A percentile compares a stretch with the other conserved stretches of the same genome.
These are phyloP conservation scores for Neocucurbitaria cava DNA, from an alignment of 2,329 filamentous ascomycete genomes.

Conservation along the genomic window DNA sequence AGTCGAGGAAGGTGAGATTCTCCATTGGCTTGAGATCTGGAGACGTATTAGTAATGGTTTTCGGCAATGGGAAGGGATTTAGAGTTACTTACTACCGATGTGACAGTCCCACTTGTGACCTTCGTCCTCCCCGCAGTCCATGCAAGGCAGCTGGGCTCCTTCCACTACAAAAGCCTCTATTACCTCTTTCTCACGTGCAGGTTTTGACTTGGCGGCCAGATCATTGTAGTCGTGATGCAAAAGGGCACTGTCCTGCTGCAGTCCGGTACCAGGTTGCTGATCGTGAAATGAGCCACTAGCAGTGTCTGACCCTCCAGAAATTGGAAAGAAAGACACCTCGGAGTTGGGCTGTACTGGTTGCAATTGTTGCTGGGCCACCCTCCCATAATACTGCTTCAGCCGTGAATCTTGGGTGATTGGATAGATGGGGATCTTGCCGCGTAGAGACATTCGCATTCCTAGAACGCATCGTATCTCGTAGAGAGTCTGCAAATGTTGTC, in stretches of 20 bases:
- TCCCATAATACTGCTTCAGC: slow-evolving; percentile 11
- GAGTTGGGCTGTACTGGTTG: not conserved
- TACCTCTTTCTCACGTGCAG: not conserved
- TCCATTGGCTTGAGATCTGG: slow-evolving; percentile 14
- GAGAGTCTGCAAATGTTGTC: slow-evolving; percentile 17
- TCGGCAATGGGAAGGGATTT: not conserved
- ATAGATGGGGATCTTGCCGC: slow-evolving; percentile 21
- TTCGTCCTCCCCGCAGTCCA: slow-evolving; percentile 30
- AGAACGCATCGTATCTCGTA: slow-evolving; percentile 19
- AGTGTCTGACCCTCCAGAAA: not conserved
- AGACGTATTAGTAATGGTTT: not conserved
- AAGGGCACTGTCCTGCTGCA: not conserved
- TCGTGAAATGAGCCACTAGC: not conserved
- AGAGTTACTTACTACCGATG: slow-evolving; percentile 26
- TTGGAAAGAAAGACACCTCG: not conserved
- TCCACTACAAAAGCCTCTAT: too few relatives aligned
- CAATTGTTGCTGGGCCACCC: not conserved
- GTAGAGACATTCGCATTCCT: slow-evolving; percentile 13
- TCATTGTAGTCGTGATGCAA: not conserved
- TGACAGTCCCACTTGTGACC: slow-evolving; percentile 23
- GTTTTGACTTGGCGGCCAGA: not conserved
- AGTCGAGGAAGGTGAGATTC: slow-evolving; percentile 17
- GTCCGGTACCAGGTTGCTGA: not conserved
- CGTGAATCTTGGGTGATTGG: slow-evolving; percentile 6
- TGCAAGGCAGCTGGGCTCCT: slow-evolving; percentile 27